Conservation (phyloP, 2,329 filamentous ascomycete genomes). For the Colletotrichum sp. region DNA sequence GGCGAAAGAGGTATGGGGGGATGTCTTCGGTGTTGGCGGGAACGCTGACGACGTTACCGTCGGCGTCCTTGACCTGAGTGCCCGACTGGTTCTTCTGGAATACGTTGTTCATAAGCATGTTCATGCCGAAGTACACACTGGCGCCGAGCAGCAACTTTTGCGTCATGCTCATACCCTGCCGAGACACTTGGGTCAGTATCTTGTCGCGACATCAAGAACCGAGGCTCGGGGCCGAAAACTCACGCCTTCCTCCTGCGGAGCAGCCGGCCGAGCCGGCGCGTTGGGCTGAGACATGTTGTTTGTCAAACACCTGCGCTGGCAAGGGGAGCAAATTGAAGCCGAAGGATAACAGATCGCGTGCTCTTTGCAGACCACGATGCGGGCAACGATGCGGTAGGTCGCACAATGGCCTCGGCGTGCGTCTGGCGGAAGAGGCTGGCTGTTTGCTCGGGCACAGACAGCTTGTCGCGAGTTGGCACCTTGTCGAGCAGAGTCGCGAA, state of each 20-base stretch:
- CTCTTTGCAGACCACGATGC: neutral
- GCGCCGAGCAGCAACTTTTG: constrained; percentile 55
- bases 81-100: constrained; percentile 51
- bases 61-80: constrained; percentile 52
- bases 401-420: neutral
- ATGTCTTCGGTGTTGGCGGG: constrained; percentile 60
- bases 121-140: constrained; percentile 63
- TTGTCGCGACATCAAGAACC: neutral
- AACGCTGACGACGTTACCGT: constrained; percentile 57
- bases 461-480: neutral
- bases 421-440: neutral
- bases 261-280: constrained; percentile 5
- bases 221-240: neutral
- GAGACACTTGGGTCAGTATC: neutral
- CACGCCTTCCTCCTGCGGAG: constrained; percentile 20
- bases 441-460: neutral
- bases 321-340: neutral
- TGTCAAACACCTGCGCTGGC: neutral
- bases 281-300: constrained; percentile 13
- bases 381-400: neutral
- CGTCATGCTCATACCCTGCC: constrained; percentile 40
- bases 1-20: constrained; percentile 68
- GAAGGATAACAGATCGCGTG: constrained; percentile 8
- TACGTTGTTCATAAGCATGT: constrained; percentile 60
- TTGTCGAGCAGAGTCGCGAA: neutral